A percentile compares a stretch with the other conserved stretches of the same genome.
Evolutionary conservation across 371 early-diverging fungal species (phyloP).

Genomic region (Rhizopus sp.): DNA sequence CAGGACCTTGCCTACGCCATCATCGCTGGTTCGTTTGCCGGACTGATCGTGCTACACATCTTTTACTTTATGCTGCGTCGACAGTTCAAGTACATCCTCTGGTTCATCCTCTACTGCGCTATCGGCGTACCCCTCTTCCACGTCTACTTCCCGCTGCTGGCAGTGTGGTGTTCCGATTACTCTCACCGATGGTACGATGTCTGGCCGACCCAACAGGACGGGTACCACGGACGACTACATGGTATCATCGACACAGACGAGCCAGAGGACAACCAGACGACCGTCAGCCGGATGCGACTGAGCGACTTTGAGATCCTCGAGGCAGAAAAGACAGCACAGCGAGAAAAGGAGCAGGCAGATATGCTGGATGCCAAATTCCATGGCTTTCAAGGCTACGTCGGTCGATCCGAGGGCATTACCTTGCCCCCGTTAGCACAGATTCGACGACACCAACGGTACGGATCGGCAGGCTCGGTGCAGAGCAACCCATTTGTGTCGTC

Average conservation of each 20-base stretch:
- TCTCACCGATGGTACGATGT: slow-evolving; percentile 49
- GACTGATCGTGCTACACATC: slow-evolving; percentile 35
- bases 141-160: slow-evolving; percentile 47
- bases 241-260: slow-evolving; percentile 30
- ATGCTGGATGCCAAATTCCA: slow-evolving; percentile 48
- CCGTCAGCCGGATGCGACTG: slow-evolving; percentile 32
- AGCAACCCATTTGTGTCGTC: slow-evolving; percentile 18
- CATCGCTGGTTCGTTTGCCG: slow-evolving; percentile 36
- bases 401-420: background rate
- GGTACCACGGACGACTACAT: slow-evolving; percentile 33
- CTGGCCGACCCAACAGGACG: slow-evolving; percentile 35
- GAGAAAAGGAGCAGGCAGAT: slow-evolving; percentile 39
- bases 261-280: slow-evolving; percentile 18
- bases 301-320: slow-evolving; percentile 44
- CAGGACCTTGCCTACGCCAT: slow-evolving; percentile 33
- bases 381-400: slow-evolving; percentile 41
- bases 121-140: slow-evolving; percentile 43
- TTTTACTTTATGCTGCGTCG: slow-evolving; percentile 44
- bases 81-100: slow-evolving; percentile 49
- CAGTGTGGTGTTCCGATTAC: slow-evolving; percentile 39
- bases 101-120: slow-evolving; percentile 44
- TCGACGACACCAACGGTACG: slow-evolving; percentile 2
- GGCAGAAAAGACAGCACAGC: slow-evolving; percentile 30
- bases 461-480: background rate
- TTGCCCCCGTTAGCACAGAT: slow-evolving; percentile 17